A percentile compares a stretch with the other conserved stretches of the same genome.
Conservation (phyloP, 345 rosid genomes). For the Gossypium sturtianum region DNA sequence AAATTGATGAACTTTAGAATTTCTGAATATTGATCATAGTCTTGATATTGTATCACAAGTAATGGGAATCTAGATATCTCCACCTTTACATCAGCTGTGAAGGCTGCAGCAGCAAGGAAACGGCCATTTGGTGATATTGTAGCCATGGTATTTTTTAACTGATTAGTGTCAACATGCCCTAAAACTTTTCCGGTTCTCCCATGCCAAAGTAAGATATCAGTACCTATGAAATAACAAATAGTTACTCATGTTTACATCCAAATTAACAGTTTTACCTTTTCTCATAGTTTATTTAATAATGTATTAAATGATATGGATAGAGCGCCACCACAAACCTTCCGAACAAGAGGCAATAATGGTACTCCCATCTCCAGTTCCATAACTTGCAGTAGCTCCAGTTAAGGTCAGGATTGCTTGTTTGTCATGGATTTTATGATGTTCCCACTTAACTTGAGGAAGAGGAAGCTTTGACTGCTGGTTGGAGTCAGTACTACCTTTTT, state of each 20-base stretch:
- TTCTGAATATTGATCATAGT: not conserved
- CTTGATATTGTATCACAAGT: not conserved
- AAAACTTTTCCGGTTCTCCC: conserved; percentile 74
- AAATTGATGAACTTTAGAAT: not conserved
- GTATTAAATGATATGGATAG: too few relatives aligned
- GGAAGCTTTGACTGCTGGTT: conserved; percentile 77
- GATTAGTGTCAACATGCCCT: conserved; percentile 91
- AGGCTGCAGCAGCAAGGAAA: conserved; percentile 94
- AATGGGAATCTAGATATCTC: not conserved
- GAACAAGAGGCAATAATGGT: conserved; percentile 78
- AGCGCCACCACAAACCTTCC: conserved; percentile 48
- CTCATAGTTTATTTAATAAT: not conserved
- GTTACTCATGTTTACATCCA: not conserved
- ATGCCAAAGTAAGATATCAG: conserved; percentile 95
- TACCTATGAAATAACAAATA: conserved; percentile 41
- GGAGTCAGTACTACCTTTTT: conserved; percentile 31
- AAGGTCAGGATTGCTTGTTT: conserved; percentile 52
- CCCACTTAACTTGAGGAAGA: conserved; percentile 81
- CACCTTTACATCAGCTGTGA: conserved; percentile 99
- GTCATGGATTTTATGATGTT: conserved; percentile 69
- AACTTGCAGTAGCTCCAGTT: conserved; percentile 64
- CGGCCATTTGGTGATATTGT: conserved; percentile 94
- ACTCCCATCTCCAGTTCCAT: conserved; percentile 88
- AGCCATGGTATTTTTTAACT: conserved; percentile 88
- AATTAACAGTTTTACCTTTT: not conserved